phyloP scores from a whole-genome alignment of 139 green algal species.

The Micromonas commoda region DNA sequence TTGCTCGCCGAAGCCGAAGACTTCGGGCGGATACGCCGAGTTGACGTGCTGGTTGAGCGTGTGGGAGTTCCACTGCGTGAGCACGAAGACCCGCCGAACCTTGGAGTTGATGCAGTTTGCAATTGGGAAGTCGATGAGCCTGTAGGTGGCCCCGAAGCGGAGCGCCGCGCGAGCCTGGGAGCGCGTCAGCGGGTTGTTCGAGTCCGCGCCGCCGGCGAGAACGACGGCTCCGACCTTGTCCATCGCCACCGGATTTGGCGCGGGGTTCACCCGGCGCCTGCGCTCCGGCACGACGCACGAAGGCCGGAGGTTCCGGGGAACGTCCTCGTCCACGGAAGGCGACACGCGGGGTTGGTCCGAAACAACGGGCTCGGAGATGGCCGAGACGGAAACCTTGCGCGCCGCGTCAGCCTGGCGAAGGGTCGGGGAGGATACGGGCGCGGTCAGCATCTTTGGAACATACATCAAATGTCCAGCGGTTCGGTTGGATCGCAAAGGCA shows the following conservation, averaged over 20 bases:
- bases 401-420: no score
- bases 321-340: slow-evolving; percentile 2
- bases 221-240: neutral
- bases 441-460: no score
- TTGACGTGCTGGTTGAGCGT: slow-evolving; percentile 15
- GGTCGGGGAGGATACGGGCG: no score
- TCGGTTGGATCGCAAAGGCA: no score
- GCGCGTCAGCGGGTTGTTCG: slow-evolving; percentile 5
- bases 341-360: neutral
- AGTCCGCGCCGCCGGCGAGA: slow-evolving; percentile 1
- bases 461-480: no score
- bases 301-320: no score
- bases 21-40: neutral
- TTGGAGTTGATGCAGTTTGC: neutral
- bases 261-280: no score
- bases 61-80: slow-evolving; percentile 24
- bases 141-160: neutral
- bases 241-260: neutral
- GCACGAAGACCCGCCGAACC: slow-evolving; percentile 11
- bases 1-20: neutral
- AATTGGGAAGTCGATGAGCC: slow-evolving; percentile 16
- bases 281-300: neutral
- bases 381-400: no score
- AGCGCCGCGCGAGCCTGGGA: neutral
- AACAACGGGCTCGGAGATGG: no score